Percentiles rank a stretch among this genome's conserved stretches.
These are phyloP conservation scores for Ascochyta rabiei DNA, from an alignment of 2,329 filamentous ascomycete species.

Conservation along the genomic window DNA sequence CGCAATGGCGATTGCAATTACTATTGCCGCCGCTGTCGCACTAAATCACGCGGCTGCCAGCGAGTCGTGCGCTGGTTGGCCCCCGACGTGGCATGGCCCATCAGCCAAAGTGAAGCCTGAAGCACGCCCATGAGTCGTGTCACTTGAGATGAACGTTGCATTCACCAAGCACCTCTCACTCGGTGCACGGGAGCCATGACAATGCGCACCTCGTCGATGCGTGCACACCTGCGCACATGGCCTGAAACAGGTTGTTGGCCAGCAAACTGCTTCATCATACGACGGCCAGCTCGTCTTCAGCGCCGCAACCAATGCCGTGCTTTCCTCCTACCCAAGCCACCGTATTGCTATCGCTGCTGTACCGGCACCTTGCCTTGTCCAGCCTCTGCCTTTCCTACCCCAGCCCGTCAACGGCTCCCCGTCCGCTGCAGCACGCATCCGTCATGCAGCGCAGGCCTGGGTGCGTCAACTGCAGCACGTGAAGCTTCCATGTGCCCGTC, in stretches of 20 bases:
- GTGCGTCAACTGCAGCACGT: slow-evolving; percentile 25
- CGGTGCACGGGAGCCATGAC: background rate
- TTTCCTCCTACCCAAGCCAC: slow-evolving; percentile 29
- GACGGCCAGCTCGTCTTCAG: slow-evolving; percentile 19
- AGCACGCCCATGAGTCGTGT: slow-evolving; percentile 33
- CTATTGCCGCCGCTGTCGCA: slow-evolving; percentile 22
- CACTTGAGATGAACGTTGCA: slow-evolving; percentile 15
- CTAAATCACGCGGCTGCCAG: slow-evolving; percentile 35
- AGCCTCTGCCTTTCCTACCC: slow-evolving; percentile 21
- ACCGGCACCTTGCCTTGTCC: slow-evolving; percentile 19
- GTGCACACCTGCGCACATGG: slow-evolving; percentile 3
- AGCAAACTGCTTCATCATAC: slow-evolving; percentile 32
- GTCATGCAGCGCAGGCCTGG: slow-evolving; percentile 20
- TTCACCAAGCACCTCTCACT: background rate
- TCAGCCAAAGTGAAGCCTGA: slow-evolving; percentile 13
- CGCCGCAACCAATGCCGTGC: slow-evolving; percentile 20
- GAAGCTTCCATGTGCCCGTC: slow-evolving; percentile 21
- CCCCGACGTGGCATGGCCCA: no score
- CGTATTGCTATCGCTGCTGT: slow-evolving; percentile 13
- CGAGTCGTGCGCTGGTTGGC: no score
- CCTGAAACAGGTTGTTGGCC: slow-evolving; percentile 18
- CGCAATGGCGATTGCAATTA: background rate
- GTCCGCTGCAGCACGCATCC: slow-evolving; percentile 17
- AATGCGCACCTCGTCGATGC: slow-evolving; percentile 2
- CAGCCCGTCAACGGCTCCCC: slow-evolving; percentile 14